Percentiles rank a stretch among this genome's conserved stretches.
phyloP scores from a whole-genome alignment of 768 basidiomycete genomes.

The Cystofilobasidium capitatum region DNA sequence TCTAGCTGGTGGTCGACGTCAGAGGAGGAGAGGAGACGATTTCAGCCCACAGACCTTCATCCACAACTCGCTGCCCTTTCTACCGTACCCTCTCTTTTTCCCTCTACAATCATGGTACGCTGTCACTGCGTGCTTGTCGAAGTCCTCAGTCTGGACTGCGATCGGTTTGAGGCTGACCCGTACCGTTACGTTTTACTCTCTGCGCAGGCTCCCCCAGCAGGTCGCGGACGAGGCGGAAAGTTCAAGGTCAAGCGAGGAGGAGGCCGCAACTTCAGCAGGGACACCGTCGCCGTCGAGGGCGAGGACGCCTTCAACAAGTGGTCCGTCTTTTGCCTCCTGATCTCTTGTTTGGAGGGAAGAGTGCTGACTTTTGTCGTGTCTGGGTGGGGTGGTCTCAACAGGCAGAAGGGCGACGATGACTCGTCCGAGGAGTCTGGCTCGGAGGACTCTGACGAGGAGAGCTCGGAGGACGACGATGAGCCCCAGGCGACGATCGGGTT shows the following conservation, averaged over 20 bases:
- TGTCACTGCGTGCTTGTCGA: too few relatives aligned
- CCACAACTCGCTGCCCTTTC: too few relatives aligned
- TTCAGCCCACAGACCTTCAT: too few relatives aligned
- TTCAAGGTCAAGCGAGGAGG: constrained; percentile 29
- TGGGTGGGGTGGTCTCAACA: neutral
- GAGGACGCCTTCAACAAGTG: constrained; percentile 29
- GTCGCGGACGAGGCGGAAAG: constrained; percentile 24
- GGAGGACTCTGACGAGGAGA: constrained; percentile 30
- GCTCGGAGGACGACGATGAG: constrained; percentile 42
- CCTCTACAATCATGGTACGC: too few relatives aligned
- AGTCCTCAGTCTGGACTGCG: too few relatives aligned
- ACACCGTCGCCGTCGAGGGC: constrained; percentile 23
- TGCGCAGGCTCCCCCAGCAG: neutral
- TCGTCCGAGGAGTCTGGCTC: constrained; percentile 42
- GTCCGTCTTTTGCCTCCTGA: too few relatives aligned
- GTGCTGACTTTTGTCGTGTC: neutral
- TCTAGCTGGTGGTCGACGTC: neutral
- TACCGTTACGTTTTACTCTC: too few relatives aligned
- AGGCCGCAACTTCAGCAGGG: constrained; percentile 24
- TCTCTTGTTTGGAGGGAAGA: too few relatives aligned
- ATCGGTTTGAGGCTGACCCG: too few relatives aligned
- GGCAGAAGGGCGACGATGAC: constrained; percentile 38
- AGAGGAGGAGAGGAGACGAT: neutral
- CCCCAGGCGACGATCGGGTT: constrained; percentile 13
- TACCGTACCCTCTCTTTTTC: too few relatives aligned